Evolutionary conservation across 2,329 filamentous ascomycete genomes (phyloP).

Genomic region (Emericellopsis cladophorae): DNA sequence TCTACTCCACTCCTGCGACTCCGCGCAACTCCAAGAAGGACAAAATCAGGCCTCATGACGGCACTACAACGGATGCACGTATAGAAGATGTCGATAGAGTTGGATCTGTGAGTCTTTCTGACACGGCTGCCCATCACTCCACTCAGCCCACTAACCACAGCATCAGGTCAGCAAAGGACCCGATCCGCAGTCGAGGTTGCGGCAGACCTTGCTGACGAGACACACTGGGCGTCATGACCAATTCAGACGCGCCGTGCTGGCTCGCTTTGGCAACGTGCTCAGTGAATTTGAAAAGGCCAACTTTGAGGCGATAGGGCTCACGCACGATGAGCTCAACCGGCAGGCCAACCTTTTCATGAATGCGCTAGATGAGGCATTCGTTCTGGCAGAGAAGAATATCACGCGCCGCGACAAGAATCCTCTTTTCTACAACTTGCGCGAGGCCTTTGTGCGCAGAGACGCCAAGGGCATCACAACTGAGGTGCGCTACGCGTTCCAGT

Average conservation of each 20-base stretch:
- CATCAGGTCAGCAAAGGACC: conserved; percentile 17
- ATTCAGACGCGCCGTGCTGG: conserved; percentile 19
- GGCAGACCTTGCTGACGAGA: conserved; percentile 10
- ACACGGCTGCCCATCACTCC: conserved; percentile 10
- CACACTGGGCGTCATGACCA: conserved; percentile 15
- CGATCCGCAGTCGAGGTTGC: conserved; percentile 18
- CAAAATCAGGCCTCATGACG: conserved; percentile 2
- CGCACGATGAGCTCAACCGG: conserved; percentile 26
- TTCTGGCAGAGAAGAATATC: conserved; percentile 24
- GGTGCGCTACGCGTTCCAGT: conserved; percentile 57
- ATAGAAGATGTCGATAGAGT: not conserved
- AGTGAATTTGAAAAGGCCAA: conserved; percentile 10
- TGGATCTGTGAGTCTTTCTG: conserved; percentile 1
- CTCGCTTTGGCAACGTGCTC: conserved; percentile 22
- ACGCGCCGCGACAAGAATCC: conserved; percentile 32
- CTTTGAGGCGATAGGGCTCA: conserved; percentile 12
- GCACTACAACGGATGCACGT: conserved; percentile 1
- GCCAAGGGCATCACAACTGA: conserved; percentile 37
- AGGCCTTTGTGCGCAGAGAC: conserved; percentile 44
- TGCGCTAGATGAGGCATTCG: conserved; percentile 29
- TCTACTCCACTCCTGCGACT: not conserved
- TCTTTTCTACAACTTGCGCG: conserved; percentile 44
- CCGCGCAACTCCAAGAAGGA: not conserved
- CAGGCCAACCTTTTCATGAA: conserved; percentile 32
- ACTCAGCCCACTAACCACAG: not conserved